Evolutionary conservation across 768 basidiomycete species (phyloP).

Genomic region (Arthromyces matolae): DNA sequence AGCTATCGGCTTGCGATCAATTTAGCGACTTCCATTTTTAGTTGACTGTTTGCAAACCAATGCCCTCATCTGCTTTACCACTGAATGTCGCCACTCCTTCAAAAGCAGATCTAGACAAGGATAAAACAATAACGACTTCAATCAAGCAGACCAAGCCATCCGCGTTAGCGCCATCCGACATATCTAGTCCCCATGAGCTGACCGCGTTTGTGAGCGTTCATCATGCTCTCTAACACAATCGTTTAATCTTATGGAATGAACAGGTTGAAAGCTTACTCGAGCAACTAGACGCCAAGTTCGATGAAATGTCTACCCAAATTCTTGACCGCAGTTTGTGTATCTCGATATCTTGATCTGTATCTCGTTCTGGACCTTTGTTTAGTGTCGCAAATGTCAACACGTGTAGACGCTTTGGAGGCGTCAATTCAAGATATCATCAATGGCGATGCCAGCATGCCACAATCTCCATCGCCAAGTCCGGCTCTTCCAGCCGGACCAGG

Average conservation of each 20-base stretch:
- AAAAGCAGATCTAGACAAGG: conserved; percentile 42
- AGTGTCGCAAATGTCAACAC: conserved; percentile 93
- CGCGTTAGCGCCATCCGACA: conserved; percentile 51
- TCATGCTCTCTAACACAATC: not conserved
- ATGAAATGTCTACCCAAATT: conserved; percentile 90
- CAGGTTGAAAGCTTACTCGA: conserved; percentile 88
- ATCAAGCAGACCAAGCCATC: conserved; percentile 41
- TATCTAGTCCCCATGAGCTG: conserved; percentile 90
- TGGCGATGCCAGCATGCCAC: conserved; percentile 60
- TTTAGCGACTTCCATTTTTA: not conserved
- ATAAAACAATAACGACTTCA: conserved; percentile 50
- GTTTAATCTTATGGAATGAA: not conserved
- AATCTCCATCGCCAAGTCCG: conserved; percentile 53
- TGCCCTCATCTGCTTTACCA: conserved; percentile 58
- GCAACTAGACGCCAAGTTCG: conserved; percentile 86
- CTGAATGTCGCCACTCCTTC: conserved; percentile 64
- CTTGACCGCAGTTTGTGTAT: conserved; percentile 74
- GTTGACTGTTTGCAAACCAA: conserved; percentile 8
- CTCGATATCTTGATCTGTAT: conserved; percentile 8
- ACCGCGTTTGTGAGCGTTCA: conserved; percentile 82
- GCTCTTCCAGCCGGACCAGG: conserved; percentile 33
- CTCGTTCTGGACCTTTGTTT: conserved; percentile 9
- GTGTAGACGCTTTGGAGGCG: conserved; percentile 85
- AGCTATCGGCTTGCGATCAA: not conserved
- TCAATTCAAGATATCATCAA: conserved; percentile 93